These are phyloP conservation scores for Nemania bipapillata DNA, from an alignment of 2,329 filamentous ascomycete species.

Conservation along the genomic window DNA sequence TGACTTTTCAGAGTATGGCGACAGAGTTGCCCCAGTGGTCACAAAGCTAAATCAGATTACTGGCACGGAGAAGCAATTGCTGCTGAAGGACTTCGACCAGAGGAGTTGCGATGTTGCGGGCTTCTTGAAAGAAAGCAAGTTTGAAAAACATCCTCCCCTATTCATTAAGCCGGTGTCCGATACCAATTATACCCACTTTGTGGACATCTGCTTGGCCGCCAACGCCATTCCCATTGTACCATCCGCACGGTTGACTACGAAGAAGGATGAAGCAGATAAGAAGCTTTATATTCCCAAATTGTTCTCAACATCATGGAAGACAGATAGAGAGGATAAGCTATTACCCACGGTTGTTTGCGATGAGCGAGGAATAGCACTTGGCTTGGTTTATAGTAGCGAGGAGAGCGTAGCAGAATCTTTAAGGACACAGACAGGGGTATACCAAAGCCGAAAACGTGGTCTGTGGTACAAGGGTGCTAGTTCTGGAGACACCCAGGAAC, in stretches of 20 bases:
- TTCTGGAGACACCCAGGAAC: slow-evolving; percentile 91
- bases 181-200: slow-evolving; percentile 59
- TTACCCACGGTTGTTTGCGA: slow-evolving; percentile 92
- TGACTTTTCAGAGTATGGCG: slow-evolving; percentile 65
- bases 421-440: slow-evolving; percentile 81
- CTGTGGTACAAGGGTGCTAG: slow-evolving; percentile 97
- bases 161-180: slow-evolving; percentile 64
- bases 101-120: slow-evolving; percentile 55
- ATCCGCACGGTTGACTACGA: slow-evolving; percentile 74
- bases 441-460: slow-evolving; percentile 94
- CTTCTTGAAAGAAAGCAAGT: slow-evolving; percentile 59
- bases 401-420: slow-evolving; percentile 90
- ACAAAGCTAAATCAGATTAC: slow-evolving; percentile 58
- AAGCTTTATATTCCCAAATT: slow-evolving; percentile 75
- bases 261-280: slow-evolving; percentile 66
- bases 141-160: slow-evolving; percentile 59
- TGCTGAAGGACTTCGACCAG: slow-evolving; percentile 65
- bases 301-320: slow-evolving; percentile 78
- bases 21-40: slow-evolving; percentile 66
- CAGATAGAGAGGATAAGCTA: slow-evolving; percentile 84
- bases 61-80: slow-evolving; percentile 62
- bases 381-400: slow-evolving; percentile 92
- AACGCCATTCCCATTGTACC: slow-evolving; percentile 78
- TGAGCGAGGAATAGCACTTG: slow-evolving; percentile 83
- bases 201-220: slow-evolving; percentile 61